Percentiles rank a stretch among this genome's conserved stretches.
Conservation (phyloP, 176 grass and related monocot species). For the Triticum dicoccoides region DNA sequence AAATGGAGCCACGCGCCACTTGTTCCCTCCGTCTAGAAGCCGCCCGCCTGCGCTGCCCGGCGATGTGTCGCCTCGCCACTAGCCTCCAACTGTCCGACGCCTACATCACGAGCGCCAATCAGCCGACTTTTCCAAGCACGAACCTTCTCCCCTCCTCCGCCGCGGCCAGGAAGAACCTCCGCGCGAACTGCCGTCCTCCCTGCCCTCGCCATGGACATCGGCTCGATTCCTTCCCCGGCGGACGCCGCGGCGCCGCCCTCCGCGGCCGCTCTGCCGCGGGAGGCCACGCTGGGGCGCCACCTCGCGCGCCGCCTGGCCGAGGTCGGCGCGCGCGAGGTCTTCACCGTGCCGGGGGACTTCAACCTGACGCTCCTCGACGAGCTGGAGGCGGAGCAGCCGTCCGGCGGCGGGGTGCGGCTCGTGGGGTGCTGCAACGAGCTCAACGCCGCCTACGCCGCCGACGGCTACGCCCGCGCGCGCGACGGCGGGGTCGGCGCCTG, state of each 20-base stretch:
- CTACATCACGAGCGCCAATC: not conserved
- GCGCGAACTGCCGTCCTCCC: not conserved
- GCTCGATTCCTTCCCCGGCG: not conserved
- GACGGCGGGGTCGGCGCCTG: constrained; percentile 41
- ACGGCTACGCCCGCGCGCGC: constrained; percentile 51
- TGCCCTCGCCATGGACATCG: constrained; percentile 24
- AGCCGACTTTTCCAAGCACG: not conserved
- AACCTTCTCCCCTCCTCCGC: not conserved
- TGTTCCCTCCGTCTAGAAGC: not conserved
- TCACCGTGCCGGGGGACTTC: constrained; percentile 59
- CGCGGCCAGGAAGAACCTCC: not conserved
- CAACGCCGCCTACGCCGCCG: constrained; percentile 67
- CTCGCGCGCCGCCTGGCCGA: constrained; percentile 50
- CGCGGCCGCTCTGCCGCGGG: not conserved
- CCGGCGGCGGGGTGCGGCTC: constrained; percentile 37
- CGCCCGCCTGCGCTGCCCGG: not conserved
- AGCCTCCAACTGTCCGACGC: not conserved
- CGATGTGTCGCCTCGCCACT: not conserved
- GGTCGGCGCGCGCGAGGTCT: constrained; percentile 45
- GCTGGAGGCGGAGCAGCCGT: constrained; percentile 43
- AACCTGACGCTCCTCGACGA: constrained; percentile 63
- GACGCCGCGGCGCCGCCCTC: not conserved
- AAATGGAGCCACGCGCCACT: not conserved
- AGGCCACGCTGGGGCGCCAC: constrained; percentile 51
- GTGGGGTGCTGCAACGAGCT: constrained; percentile 88